These are phyloP conservation scores for Aspergillus steynii DNA, from an alignment of 495 filamentous ascomycete species.

Conservation along the genomic window DNA sequence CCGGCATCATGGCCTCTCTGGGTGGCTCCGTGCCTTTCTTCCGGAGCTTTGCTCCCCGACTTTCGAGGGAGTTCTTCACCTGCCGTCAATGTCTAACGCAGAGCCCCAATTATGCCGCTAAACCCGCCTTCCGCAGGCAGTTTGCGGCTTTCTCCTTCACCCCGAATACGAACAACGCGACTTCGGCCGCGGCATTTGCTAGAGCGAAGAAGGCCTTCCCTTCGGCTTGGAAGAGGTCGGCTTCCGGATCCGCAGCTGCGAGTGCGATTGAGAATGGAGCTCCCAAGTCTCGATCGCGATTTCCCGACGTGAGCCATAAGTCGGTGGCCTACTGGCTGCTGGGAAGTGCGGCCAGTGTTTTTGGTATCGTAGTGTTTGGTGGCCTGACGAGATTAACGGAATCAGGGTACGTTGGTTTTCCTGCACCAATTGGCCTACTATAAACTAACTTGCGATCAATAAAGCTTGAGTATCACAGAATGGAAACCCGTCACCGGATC, in stretches of 20 bases:
- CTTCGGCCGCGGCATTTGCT: conserved; percentile 27
- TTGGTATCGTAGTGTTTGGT: conserved; percentile 95
- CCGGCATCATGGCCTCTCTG: conserved; percentile 39
- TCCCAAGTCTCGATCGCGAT: conserved; percentile 47
- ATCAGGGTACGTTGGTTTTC: conserved; percentile 68
- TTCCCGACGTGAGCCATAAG: conserved; percentile 72
- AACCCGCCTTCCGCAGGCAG: conserved; percentile 33
- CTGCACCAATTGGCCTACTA: background rate
- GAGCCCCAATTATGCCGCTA: conserved; percentile 33
- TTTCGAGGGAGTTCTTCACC: conserved; percentile 57
- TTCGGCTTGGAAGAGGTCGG: conserved; percentile 25
- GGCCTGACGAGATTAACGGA: conserved; percentile 92
- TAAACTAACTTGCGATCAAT: conserved; percentile 24
- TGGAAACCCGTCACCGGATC: conserved; percentile 96
- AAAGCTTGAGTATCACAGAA: conserved; percentile 95
- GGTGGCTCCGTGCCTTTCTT: conserved; percentile 32
- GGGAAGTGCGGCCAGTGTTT: conserved; percentile 86
- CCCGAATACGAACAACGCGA: conserved; percentile 27
- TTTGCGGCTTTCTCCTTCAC: conserved; percentile 29
- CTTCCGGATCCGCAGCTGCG: conserved; percentile 25
- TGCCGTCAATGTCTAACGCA: conserved; percentile 61
- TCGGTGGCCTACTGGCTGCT: conserved; percentile 88
- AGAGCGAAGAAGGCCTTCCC: conserved; percentile 37
- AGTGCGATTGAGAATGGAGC: conserved; percentile 24
- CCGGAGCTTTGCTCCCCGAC: conserved; percentile 45